Percentiles rank a stretch among this genome's conserved stretches.
These are phyloP conservation scores for Entamoeba dispar DNA, from an alignment of 208 protist genomes.

Conservation along the genomic window DNA sequence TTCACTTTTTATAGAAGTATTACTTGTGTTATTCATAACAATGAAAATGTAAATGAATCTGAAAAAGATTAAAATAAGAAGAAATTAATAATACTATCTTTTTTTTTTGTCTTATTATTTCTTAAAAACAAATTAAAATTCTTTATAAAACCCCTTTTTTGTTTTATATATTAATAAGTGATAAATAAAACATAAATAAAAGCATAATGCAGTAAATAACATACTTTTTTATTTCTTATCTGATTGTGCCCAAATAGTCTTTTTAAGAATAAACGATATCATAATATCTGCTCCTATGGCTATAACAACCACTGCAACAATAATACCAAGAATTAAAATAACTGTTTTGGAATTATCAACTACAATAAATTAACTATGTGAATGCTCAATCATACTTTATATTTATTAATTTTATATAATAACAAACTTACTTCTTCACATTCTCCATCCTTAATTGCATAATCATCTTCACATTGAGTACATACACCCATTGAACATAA, in stretches of 20 bases:
- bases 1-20: neutral
- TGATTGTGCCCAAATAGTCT: neutral
- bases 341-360: neutral
- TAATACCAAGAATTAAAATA: neutral
- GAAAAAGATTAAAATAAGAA: neutral
- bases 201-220: neutral
- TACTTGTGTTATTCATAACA: neutral
- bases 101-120: neutral
- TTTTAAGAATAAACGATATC: neutral
- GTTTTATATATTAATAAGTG: neutral
- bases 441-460: neutral
- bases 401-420: neutral
- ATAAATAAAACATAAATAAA: neutral
- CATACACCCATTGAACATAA: neutral
- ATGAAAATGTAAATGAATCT: neutral
- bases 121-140: neutral
- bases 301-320: neutral
- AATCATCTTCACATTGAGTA: neutral
- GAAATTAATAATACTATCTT: neutral
- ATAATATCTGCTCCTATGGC: neutral
- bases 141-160: neutral
- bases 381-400: neutral
- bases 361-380: neutral
- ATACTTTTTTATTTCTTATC: neutral
- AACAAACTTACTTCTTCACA: neutral